Base-by-base conservation (phyloP, 1,284 basidiomycete genomes). In the Mixia osmundae region DNA sequence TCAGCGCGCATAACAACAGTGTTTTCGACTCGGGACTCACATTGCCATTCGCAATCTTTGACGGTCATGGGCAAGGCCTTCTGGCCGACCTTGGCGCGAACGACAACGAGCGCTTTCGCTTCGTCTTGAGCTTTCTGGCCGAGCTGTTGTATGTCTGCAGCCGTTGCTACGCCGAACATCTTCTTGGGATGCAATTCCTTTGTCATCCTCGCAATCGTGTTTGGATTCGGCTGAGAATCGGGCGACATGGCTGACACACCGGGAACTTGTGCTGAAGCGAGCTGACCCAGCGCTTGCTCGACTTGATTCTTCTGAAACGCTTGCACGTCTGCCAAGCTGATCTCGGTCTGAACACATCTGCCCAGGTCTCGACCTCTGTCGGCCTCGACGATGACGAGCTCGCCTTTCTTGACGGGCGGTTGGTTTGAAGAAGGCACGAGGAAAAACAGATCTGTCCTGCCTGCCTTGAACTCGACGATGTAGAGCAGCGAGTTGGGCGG, bases 31-130 rank as follows among this genome's bases (percentile, higher is more conserved):
- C 14, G 23, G 23, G 5, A n/a, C 24, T 41, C 80, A 80, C 80
- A 95, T 56, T 97, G 89, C 62, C 89, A 94, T 60, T 95, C 89
- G 22, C 85, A 87, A 54, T 91, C 85, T 39, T 91, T 74, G 40
- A 97, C 83, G 57, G 87, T 79, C 89, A 97, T 97, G 12, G 85
- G 83, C 50, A 97, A 60, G 52, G 83, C 79, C 60, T 82, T 77
- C 57, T 82, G 78, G 34, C 71, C 64, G 11, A 91, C 85, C 56
- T 95, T 94, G 42, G 66, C 75, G 54, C 82, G 69, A 51, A 87
- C 91, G 40, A 95, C 62, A 51, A 78, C 72, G 39, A 97, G 61
- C 14, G 89, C 89, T 56, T 89, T 83, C 41, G 72, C 62, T 57
- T 97, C 89, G 54, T 97, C 89, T 50, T 77, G 73, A 40, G 71